Evolutionary conservation across 2,329 filamentous ascomycete genomes (phyloP), one percentile per base, ranked within the genome.

Genomic region (Tympanopsis confertula): DNA sequence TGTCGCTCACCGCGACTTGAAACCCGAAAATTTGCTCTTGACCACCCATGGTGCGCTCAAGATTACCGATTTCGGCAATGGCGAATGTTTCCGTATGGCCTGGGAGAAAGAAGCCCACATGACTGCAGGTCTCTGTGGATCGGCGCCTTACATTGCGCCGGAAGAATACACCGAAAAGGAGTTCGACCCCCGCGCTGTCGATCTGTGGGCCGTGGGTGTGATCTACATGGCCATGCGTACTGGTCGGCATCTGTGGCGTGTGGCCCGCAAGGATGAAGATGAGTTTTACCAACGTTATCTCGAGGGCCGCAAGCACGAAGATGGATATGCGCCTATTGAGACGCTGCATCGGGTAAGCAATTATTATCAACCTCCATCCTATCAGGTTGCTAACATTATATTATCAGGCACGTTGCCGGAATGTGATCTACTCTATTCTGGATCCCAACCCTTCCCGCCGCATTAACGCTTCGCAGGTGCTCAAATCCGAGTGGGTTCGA

Each of bases 211-310:
- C 18, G 94, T 87, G 42, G 91, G 91, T 54, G 91, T 98, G 37
- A 98, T 98, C 42, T 98, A 98, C 65, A 98, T 98, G 91, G 91
- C 91, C 13, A 98, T 98, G 91, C 75, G 91, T 41, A 96, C 89
- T 2, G 91, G 91, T 4, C 75, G 91, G 38, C 91, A 98, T 59
- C 69, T 98, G 5, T 98, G 91, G 91, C 82, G 88, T 39, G 78
- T 95, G n/a, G 91, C 91, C 5, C 89, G 89, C 60, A 93, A 87
- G 61, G 88, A 94, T 39, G 89, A 96, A 47, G 91, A 98, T 52
- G 91, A 96, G 53, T 98, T 96, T 50, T 98, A 94, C 55, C 84
- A 85, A 45, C 82, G 87, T 30, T 98, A 98, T 54, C 73, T 98
- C 4, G 84, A 94, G 54, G 91, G 91, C 20, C 78, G 91, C 38